Percentiles rank a stretch among this genome's conserved stretches.
Conservation (phyloP, 176 grass and related monocot genomes). For the Oryza coarctata region DNA sequence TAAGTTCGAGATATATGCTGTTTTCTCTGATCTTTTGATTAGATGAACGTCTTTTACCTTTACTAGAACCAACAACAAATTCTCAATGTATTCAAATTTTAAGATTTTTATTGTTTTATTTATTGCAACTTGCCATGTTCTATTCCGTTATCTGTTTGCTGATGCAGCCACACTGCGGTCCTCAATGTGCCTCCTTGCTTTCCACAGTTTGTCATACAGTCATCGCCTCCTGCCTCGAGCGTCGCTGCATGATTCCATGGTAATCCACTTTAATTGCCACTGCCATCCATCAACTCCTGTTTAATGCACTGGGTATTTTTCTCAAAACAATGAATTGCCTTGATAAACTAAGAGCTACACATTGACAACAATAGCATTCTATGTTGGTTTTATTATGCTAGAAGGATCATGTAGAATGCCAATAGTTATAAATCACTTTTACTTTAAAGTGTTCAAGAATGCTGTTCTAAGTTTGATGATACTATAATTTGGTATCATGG, state of each 20-base stretch:
- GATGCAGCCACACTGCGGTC: neutral
- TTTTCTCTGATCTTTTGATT: constrained; percentile 13
- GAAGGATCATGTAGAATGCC: neutral
- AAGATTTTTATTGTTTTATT: neutral
- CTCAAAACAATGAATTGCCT: neutral
- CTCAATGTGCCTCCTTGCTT: neutral
- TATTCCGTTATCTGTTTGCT: neutral
- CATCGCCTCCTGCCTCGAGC: neutral
- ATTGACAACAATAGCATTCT: neutral
- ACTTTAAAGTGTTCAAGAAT: neutral
- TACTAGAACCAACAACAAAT: neutral
- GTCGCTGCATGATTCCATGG: neutral
- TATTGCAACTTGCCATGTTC: neutral
- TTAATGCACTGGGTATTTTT: neutral
- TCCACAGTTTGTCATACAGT: neutral
- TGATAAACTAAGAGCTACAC: neutral
- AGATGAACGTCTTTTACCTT: neutral
- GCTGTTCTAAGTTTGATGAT: neutral
- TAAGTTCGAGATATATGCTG: neutral
- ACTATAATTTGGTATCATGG: neutral
- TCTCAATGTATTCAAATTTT: neutral
- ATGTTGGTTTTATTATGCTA: neutral
- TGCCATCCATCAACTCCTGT: neutral
- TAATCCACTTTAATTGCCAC: neutral
- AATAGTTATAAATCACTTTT: neutral